Percentiles rank a stretch among this genome's conserved stretches.
Evolutionary conservation across 1,284 basidiomycete species (phyloP).

Genomic region (Macrocybe sp.): DNA sequence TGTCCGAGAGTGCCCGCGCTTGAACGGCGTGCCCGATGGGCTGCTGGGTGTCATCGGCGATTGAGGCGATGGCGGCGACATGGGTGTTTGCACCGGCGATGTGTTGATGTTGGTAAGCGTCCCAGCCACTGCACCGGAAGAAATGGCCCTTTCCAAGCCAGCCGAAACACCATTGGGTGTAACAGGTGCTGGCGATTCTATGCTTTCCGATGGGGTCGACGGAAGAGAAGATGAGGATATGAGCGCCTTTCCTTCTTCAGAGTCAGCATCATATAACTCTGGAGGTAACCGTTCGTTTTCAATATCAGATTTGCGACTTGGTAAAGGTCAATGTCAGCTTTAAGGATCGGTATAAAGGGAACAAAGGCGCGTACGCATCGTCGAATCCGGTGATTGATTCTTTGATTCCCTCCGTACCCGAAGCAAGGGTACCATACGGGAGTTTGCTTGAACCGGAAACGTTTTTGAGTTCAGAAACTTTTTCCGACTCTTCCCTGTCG

Average conservation of each 20-base stretch:
- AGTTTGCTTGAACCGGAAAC: constrained; percentile 76
- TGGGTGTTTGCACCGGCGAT: constrained; percentile 18
- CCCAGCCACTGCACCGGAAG: constrained; percentile 27
- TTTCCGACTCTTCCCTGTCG: constrained; percentile 92
- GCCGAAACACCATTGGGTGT: constrained; percentile 51
- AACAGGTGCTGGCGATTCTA: constrained; percentile 41
- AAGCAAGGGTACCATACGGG: constrained; percentile 84
- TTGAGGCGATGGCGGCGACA: constrained; percentile 21
- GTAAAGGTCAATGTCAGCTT: constrained; percentile 1
- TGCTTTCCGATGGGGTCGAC: constrained; percentile 46
- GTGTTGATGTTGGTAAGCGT: constrained; percentile 25
- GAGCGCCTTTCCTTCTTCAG: constrained; percentile 66
- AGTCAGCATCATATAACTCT: constrained; percentile 87
- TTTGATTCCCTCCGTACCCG: constrained; percentile 94
- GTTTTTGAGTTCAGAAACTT: constrained; percentile 94
- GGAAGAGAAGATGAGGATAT: constrained; percentile 38
- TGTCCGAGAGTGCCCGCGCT: constrained; percentile 80
- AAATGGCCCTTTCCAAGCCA: constrained; percentile 45
- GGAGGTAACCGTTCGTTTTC: constrained; percentile 97
- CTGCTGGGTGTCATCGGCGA: constrained; percentile 33
- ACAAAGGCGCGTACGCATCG: constrained; percentile 72
- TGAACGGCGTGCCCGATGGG: constrained; percentile 41
- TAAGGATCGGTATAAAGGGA: neutral
- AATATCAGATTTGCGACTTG: constrained; percentile 93
- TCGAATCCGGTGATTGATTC: constrained; percentile 93